Evolutionary conservation across 2,329 filamentous ascomycete genomes (phyloP).

Genomic region (Alternaria longipes): DNA sequence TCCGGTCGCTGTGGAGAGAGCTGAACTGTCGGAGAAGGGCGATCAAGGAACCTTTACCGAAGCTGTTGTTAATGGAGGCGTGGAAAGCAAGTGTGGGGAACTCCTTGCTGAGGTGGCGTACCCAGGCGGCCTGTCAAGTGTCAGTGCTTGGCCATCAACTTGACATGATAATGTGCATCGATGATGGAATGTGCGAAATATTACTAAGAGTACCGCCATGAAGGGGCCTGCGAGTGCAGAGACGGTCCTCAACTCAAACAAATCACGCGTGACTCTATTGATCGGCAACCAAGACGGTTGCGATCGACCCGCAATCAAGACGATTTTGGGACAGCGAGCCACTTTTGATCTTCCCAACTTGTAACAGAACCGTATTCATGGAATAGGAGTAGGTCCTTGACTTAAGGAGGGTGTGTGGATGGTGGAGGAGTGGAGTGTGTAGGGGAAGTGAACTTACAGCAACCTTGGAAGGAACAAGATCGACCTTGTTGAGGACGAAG

Average conservation of each 20-base stretch:
- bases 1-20: slow-evolving; percentile 84
- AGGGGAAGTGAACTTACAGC: slow-evolving; percentile 75
- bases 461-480: slow-evolving; percentile 89
- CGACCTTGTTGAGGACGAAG: slow-evolving; percentile 89
- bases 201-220: slow-evolving; percentile 97
- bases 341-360: slow-evolving; percentile 94
- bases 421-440: slow-evolving; percentile 27
- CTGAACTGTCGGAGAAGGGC: slow-evolving; percentile 93
- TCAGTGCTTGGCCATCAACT: slow-evolving; percentile 34
- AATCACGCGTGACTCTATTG: slow-evolving; percentile 80
- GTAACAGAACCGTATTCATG: slow-evolving; percentile 94
- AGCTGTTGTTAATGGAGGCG: slow-evolving; percentile 92
- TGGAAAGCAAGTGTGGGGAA: slow-evolving; percentile 96
- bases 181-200: slow-evolving; percentile 80
- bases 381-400: slow-evolving; percentile 78
- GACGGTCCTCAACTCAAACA: slow-evolving; percentile 97
- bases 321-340: slow-evolving; percentile 71
- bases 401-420: slow-evolving; percentile 76
- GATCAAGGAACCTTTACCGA: slow-evolving; percentile 94
- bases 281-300: slow-evolving; percentile 88
- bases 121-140: slow-evolving; percentile 82
- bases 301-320: slow-evolving; percentile 74
- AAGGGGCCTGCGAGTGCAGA: slow-evolving; percentile 63
- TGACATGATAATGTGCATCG: slow-evolving; percentile 26
- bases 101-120: slow-evolving; percentile 85